Base-by-base conservation (phyloP, 2,329 filamentous ascomycete species). In the Elsinoe batatas region DNA sequence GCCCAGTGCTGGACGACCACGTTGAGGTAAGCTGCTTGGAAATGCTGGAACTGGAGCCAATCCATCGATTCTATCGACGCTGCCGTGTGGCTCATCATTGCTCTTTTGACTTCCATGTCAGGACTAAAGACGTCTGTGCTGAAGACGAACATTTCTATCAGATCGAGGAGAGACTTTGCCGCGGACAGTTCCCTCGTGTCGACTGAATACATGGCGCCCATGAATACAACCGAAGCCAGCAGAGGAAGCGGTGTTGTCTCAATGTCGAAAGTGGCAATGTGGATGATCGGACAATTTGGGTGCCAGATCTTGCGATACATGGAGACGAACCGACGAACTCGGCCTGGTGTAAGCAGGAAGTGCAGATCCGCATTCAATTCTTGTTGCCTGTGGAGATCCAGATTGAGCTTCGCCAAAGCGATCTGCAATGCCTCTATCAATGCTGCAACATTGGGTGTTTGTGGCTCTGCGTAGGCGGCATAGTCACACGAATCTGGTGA, bases 141-240 rank as follows among this genome's bases (percentile, higher is more conserved):
- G 36, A 55, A 55, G 18, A 55, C 53, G 18, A 55, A 55, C 18
- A 55, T 20, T 20, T 55, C 53, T 12, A 47, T 32, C 1, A 55
- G 32, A 20, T 55, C 53, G 8, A 53, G 33, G 13, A 54, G 22
- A 20, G 43, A 50, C 35, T 53, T 58, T 7, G 37, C 53, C n/a
- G 57, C 54, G 1, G 26, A 33, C 12, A 54, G 30, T 32, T 42
- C 43, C n/a, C 56, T 32, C 2, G 43, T 33, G 35, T 58, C 51
- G 12, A 47, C 51, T 10, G 56, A 58, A 20, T 58, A 58, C 56
- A 58, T 35, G 18, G 50, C 56, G 15, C 56, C 56, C 40, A 58
- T 49, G 22, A 37, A 33, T 13, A 47, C 42, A 5, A 58, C 56
- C 3, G 43, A 35, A 2, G 53, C 37, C 7, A 58, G 56, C 7